Evolutionary conservation across 768 basidiomycete genomes (phyloP).

Genomic region (Coprinopsis marcescibilis): DNA sequence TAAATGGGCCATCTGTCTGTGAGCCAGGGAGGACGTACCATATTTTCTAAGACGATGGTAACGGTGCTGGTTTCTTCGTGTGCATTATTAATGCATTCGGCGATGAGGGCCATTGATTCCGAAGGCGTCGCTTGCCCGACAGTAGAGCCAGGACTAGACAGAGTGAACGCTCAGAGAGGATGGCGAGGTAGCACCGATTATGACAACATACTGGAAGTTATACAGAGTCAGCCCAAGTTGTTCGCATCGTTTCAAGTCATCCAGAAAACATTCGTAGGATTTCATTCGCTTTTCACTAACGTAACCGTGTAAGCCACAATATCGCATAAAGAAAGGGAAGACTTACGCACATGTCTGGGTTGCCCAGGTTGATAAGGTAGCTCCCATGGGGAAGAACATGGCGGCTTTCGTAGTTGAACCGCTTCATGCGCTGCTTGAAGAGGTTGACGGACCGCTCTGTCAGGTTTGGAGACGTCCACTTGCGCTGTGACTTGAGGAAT

Average conservation of each 20-base stretch:
- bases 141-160: constrained; percentile 68
- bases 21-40: constrained; percentile 40
- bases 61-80: constrained; percentile 47
- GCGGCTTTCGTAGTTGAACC: constrained; percentile 54
- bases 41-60: constrained; percentile 69
- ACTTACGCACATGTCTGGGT: constrained; percentile 59
- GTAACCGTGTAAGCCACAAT: background rate
- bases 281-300: constrained; percentile 60
- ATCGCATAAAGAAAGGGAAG: background rate
- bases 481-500: constrained; percentile 80
- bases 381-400: constrained; percentile 79
- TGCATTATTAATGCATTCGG: constrained; percentile 67
- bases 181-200: background rate
- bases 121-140: constrained; percentile 61
- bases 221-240: constrained; percentile 66
- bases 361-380: constrained; percentile 82
- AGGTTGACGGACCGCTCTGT: constrained; percentile 41
- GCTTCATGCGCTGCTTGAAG: constrained; percentile 58
- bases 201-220: constrained; percentile 75
- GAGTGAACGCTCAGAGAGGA: background rate
- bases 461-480: constrained; percentile 67
- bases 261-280: constrained; percentile 74
- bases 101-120: constrained; percentile 58
- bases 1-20: background rate
- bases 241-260: constrained; percentile 77